Conservation (phyloP, 768 basidiomycete genomes). For the Ramaria rubella region DNA sequence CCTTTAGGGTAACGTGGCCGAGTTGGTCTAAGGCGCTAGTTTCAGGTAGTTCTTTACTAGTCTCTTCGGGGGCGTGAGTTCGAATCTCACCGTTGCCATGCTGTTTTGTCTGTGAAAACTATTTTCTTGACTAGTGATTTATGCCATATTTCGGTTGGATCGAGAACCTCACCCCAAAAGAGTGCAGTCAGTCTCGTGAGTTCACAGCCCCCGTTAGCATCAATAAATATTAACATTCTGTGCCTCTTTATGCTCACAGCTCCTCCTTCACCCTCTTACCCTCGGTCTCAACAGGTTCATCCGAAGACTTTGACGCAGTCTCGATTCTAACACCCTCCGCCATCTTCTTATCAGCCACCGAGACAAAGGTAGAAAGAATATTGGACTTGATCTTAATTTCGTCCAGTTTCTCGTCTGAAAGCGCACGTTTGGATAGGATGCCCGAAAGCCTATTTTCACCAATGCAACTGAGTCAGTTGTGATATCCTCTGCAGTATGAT, state of each 20-base stretch:
- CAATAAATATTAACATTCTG: no score
- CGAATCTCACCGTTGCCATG: constrained; percentile 13
- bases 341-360: background rate
- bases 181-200: no score
- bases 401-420: background rate
- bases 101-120: background rate
- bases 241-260: no score
- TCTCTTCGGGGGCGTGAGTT: constrained; percentile 14
- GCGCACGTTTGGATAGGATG: background rate
- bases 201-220: no score
- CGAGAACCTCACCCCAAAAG: no score
- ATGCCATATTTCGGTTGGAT: no score
- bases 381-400: background rate
- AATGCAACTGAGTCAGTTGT: no score
- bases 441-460: background rate
- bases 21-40: constrained; percentile 14
- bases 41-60: constrained; percentile 10
- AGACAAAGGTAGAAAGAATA: background rate
- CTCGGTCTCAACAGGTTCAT: background rate
- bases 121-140: no score
- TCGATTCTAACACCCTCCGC: background rate
- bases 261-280: background rate
- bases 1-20: constrained; percentile 10
- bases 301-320: background rate
- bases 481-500: background rate